These are phyloP conservation scores for Clohesyomyces aquaticus DNA, from an alignment of 495 filamentous ascomycete species.

Conservation along the genomic window DNA sequence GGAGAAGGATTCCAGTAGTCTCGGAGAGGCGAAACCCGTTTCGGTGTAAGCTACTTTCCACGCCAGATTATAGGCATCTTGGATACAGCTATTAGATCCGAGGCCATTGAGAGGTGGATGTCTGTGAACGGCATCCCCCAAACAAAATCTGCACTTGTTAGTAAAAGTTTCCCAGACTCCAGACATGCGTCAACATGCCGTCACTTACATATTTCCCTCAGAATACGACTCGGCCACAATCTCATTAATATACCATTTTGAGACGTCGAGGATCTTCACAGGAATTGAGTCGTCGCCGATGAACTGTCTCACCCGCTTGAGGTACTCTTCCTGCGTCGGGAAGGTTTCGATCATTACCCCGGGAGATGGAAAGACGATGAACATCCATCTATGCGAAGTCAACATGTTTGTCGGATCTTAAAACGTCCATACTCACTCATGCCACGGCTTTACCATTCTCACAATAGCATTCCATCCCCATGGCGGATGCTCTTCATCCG, in stretches of 20 bases:
- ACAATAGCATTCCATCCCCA: slow-evolving; percentile 52
- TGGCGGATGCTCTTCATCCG: slow-evolving; percentile 50
- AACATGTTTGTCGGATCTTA: not conserved
- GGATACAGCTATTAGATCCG: slow-evolving; percentile 59
- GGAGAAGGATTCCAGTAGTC: slow-evolving; percentile 52
- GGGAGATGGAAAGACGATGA: slow-evolving; percentile 52
- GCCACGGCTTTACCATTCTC: slow-evolving; percentile 59
- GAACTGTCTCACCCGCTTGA: slow-evolving; percentile 50
- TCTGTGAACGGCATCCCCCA: slow-evolving; percentile 58
- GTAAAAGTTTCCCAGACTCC: too few species aligned
- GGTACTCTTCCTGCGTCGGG: slow-evolving; percentile 51
- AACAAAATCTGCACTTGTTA: slow-evolving; percentile 45
- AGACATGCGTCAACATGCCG: too few species aligned
- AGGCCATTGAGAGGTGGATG: slow-evolving; percentile 58
- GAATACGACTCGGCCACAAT: slow-evolving; percentile 52
- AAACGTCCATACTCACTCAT: slow-evolving; percentile 43
- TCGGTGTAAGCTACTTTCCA: slow-evolving; percentile 60
- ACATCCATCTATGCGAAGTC: slow-evolving; percentile 47
- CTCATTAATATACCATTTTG: slow-evolving; percentile 58
- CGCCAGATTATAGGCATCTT: slow-evolving; percentile 60
- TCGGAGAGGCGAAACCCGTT: slow-evolving; percentile 30
- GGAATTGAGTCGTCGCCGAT: slow-evolving; percentile 58
- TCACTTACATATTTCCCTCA: slow-evolving; percentile 32
- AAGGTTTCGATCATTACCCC: slow-evolving; percentile 45
- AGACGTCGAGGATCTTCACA: slow-evolving; percentile 52